A percentile compares a stretch with the other conserved stretches of the same genome.
phyloP scores from a whole-genome alignment of 306 rosid genomes.

The Lagenaria siceraria region DNA sequence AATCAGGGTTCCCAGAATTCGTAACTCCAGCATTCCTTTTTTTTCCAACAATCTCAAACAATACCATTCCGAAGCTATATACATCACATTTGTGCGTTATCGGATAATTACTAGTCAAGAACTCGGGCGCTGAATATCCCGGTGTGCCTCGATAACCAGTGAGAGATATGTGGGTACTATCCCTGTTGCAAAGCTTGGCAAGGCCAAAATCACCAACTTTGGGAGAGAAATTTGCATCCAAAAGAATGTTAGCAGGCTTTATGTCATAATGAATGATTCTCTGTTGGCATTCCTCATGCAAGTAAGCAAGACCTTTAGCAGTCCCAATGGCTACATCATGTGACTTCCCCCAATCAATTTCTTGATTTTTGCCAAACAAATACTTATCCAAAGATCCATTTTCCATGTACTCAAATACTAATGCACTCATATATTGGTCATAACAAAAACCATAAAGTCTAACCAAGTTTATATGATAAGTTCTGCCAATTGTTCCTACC shows the following conservation, averaged over 20 bases:
- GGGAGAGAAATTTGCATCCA: conserved; percentile 25
- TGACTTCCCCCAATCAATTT: conserved; percentile 21
- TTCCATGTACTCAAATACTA: conserved; percentile 36
- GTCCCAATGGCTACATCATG: conserved; percentile 39
- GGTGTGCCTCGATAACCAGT: conserved; percentile 44
- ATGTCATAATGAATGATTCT: conserved; percentile 45
- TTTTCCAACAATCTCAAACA: conserved; percentile 36
- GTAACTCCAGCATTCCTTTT: conserved; percentile 24
- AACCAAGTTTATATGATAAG: conserved; percentile 39
- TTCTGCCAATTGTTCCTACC: conserved; percentile 24
- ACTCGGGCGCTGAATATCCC: conserved; percentile 43
- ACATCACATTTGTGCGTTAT: conserved; percentile 42
- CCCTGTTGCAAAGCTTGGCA: conserved; percentile 34
- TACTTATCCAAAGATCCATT: conserved; percentile 39
- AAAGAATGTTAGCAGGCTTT: conserved; percentile 42
- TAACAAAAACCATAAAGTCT: conserved; percentile 32
- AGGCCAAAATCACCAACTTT: conserved; percentile 50
- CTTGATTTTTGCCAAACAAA: conserved; percentile 15
- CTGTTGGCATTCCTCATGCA: conserved; percentile 37
- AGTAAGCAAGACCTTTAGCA: conserved; percentile 34
- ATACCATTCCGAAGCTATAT: conserved; percentile 39
- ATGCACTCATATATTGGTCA: conserved; percentile 23
- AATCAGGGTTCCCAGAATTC: conserved; percentile 19
- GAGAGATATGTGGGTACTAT: conserved; percentile 26
- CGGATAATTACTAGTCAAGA: conserved; percentile 26